Evolutionary conservation across 768 basidiomycete genomes (phyloP), one percentile per base, ranked within the genome.

Genomic region (Russula sp.): DNA sequence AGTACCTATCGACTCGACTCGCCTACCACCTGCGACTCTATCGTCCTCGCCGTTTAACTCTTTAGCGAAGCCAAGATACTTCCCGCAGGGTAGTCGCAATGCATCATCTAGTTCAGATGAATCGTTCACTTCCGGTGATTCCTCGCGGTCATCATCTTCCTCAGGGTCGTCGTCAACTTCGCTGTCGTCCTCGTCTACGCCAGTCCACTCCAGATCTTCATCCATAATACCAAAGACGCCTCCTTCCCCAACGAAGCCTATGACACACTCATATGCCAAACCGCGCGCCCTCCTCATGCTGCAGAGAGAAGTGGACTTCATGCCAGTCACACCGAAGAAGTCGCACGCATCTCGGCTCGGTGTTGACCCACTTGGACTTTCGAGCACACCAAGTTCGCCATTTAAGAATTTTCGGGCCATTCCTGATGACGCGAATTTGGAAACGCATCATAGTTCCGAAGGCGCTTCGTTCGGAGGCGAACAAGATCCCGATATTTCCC

Each of bases 301-400:
- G 29, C 78, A 76, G 52, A 83, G 77, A 57, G 89, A 92, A 13
- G 78, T 90, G 5, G 89, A 91, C 56, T 91, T 82, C 59, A 79
- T 83, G 22, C 90, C 90, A 1, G 74, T 79, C 56, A 92, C 87
- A 61, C 90, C 90, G 0, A 78, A 83, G 73, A 90, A 82, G 77
- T 71, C 66, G 50, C 73, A 72, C 52, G 66, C 73, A 5, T 63
- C 71, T 14, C 67, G 70, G 11, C 66, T 77, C 14, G 75, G 72
- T 1, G 66, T 73, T 32, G 70, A 70, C 2, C 72, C 7, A 61
- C 66, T 47, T 45, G 60, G 42, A 56, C 60, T 59, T 61, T 2
- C 38, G 66, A 43, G 65, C 51, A 54, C 61, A 20, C 52, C 65
- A 7, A 38, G 58, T 53, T 46, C 66, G 32, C 61, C 57, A 42